These are phyloP conservation scores for Protea cynaroides DNA, from an alignment of 164 flowering plant species.

Conservation along the genomic window DNA sequence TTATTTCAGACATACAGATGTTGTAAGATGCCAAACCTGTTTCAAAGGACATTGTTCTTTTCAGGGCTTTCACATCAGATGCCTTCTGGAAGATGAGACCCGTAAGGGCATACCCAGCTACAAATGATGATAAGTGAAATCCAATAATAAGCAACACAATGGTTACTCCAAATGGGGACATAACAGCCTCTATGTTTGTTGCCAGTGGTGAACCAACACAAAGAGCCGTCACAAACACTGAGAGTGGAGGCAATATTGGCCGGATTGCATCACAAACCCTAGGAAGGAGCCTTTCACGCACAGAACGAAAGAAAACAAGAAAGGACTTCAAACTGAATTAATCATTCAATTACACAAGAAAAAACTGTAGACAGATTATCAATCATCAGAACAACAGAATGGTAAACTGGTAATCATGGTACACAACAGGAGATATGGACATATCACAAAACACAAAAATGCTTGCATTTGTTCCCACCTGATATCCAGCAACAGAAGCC, in stretches of 20 bases:
- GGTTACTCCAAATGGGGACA: constrained; percentile 77
- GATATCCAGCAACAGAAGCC: neutral
- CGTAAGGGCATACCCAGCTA: constrained; percentile 59
- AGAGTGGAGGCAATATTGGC: constrained; percentile 80
- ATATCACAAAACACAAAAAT: neutral
- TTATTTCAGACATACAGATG: neutral
- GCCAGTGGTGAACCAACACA: constrained; percentile 98
- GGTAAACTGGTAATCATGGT: neutral
- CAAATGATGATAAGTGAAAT: constrained; percentile 72
- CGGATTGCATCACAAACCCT: constrained; percentile 56
- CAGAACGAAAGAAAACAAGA: neutral
- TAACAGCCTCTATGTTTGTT: constrained; percentile 57
- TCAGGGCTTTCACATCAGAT: constrained; percentile 69
- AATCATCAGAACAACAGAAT: neutral
- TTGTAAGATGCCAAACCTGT: constrained; percentile 49
- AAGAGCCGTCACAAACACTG: constrained; percentile 83
- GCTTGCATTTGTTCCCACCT: too few relatives aligned
- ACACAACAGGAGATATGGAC: neutral
- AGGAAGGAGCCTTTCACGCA: constrained; percentile 61
- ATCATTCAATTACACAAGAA: neutral
- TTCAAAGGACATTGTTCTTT: constrained; percentile 84
- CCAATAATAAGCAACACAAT: constrained; percentile 57
- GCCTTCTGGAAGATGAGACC: constrained; percentile 55
- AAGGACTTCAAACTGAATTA: neutral
- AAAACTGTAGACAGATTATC: neutral